Evolutionary conservation across 768 basidiomycete species (phyloP), one percentile per base, ranked within the genome.

Genomic region (Cystobasidium tubakii): DNA sequence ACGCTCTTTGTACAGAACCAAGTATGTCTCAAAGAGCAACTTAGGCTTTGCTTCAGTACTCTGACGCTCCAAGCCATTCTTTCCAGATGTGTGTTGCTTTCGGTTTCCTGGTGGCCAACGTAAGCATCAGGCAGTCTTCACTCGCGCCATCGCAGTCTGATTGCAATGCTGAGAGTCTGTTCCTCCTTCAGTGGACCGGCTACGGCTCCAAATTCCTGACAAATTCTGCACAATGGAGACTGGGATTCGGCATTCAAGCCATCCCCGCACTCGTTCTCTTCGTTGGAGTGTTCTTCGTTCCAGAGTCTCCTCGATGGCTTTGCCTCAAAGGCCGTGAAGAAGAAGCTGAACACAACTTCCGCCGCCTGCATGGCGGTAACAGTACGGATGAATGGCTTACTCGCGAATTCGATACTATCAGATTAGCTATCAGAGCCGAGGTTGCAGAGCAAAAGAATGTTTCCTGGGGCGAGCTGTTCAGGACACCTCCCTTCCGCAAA

Each of bases 311-410:
- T 13, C 62, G 57, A 63, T 72, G 70, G 70, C 44, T 72, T 15
- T 63, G 25, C n/a, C 70, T 72, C 66, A 72, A 72, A 60, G 70
- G 70, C 27, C 31, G 70, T 10, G 70, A 72, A 36, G 70, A 62
- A 33, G 70, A 72, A 42, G 70, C 70, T 4, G 70, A 72, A 60
- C 39, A 42, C 17, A 25, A 57, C 10, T 64, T 72, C 39, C 70
- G 54, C 23, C 36, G 70, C 15, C 34, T 36, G 15, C 66, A 69
- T 54, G 39, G 46, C 3, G 50, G 46, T 36, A 50, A 50, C 21
- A 69, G 42, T 29, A 9, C 39, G 13, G 66, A 69, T 9, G 66
- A 69, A 27, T 69, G 46, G 43, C 46, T 42, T 53, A 46, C 12
- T 7, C 27, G 29, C 9, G 66, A 69, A 33, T 69, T 69, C 23